Percentiles rank a stretch among this genome's conserved stretches.
These are phyloP conservation scores for Ganoderma resinaceum DNA, from an alignment of 1,284 basidiomycete species.

Conservation along the genomic window DNA sequence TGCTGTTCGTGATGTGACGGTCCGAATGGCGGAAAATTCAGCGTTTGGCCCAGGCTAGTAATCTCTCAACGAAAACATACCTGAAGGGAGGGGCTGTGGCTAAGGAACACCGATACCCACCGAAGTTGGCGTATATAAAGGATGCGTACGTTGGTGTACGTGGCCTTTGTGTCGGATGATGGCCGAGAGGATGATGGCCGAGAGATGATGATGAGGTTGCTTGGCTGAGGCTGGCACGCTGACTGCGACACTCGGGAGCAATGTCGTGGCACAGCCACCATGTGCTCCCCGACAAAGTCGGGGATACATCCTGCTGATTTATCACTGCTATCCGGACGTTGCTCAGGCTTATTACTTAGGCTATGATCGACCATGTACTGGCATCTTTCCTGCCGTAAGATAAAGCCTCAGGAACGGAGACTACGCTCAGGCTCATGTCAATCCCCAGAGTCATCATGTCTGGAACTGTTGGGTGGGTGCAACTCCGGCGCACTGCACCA, in stretches of 20 bases:
- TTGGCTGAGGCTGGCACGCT: not conserved
- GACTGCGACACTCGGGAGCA: not conserved
- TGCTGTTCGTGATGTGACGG: not conserved
- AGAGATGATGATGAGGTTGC: not conserved
- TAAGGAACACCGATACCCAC: not conserved
- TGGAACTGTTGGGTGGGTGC: too few species aligned
- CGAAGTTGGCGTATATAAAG: not conserved
- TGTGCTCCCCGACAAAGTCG: not conserved
- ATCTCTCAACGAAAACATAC: not conserved
- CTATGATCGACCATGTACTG: too few species aligned
- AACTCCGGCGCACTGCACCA: too few species aligned
- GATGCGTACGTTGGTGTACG: not conserved
- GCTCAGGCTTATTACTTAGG: too few species aligned
- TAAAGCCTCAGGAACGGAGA: too few species aligned
- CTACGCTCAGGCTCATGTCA: too few species aligned
- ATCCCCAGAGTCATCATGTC: too few species aligned
- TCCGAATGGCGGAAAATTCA: not conserved
- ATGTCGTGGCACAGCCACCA: not conserved
- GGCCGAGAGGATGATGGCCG: not conserved
- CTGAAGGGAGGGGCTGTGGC: not conserved
- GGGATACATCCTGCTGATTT: not conserved
- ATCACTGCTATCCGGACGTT: not conserved
- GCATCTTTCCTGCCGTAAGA: too few species aligned
- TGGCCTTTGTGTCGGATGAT: not conserved
- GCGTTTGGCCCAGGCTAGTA: too few species aligned